phyloP scores from a whole-genome alignment of 2,329 filamentous ascomycete species.

The Claviceps sp. region DNA sequence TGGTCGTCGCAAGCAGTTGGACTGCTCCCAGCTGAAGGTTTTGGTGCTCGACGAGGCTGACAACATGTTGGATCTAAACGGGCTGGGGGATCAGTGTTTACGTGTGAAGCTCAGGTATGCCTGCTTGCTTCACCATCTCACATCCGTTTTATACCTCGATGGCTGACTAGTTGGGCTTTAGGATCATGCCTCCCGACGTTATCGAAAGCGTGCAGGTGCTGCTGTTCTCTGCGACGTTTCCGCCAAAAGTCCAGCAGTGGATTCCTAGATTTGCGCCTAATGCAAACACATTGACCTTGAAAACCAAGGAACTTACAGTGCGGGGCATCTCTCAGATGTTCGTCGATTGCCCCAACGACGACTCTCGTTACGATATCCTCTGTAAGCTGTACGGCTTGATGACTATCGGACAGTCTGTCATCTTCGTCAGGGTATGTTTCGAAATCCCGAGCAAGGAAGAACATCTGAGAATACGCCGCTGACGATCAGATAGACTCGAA shows the following conservation, averaged over 20 bases:
- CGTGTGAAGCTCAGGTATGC: conserved; percentile 61
- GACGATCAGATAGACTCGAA: conserved; percentile 49
- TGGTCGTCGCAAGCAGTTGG: conserved; percentile 62
- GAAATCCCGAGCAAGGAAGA: conserved; percentile 9
- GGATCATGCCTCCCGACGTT: conserved; percentile 49
- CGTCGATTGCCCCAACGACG: conserved; percentile 74
- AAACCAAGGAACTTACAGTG: conserved; percentile 85
- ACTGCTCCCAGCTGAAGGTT: conserved; percentile 58
- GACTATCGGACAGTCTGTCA: conserved; percentile 94
- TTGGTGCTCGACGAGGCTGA: conserved; percentile 94
- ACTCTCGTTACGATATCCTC: conserved; percentile 76
- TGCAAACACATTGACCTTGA: conserved; percentile 75
- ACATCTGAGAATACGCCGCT: conserved; percentile 3
- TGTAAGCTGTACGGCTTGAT: conserved; percentile 91
- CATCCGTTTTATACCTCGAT: not conserved
- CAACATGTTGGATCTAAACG: conserved; percentile 96
- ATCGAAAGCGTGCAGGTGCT: conserved; percentile 58
- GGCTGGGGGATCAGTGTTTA: conserved; percentile 86
- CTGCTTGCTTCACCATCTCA: too few relatives aligned
- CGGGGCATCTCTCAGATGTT: conserved; percentile 97
- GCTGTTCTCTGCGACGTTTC: conserved; percentile 91
- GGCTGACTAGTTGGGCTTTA: conserved; percentile 16
- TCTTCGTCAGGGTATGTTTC: conserved; percentile 70
- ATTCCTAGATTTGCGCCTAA: conserved; percentile 73
- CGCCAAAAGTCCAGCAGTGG: conserved; percentile 71